Base-by-base conservation (phyloP, 768 basidiomycete genomes). In the Suillus bovinus region DNA sequence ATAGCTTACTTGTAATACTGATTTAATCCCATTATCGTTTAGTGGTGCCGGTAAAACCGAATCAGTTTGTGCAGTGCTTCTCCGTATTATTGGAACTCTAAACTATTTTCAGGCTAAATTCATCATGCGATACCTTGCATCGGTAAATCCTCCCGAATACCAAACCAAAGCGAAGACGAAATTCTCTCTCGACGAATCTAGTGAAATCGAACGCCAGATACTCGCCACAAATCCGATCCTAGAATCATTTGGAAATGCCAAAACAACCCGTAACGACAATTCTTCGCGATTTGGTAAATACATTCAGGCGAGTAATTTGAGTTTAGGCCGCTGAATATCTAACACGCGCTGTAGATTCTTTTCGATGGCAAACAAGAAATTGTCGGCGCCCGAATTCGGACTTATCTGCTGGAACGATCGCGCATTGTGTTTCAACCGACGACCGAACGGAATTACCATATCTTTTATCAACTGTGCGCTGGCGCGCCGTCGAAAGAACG, bases 11-110 rank as follows among this genome's bases (percentile, higher is more conserved):
- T 44, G 22, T 33, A 59, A 58, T 44, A 36, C 22, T 59, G 59
- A 49, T 31, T 60, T 53, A 47, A 70, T 67, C 63, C 62, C 24
- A 39, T 53, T 50, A 65, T 20, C 46, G 17, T 69, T n/a, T 60
- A 97, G 95, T 84, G 97, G 97, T 78, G 97, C 97, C 59, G 97
- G 97, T 61, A 99, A 99, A 82, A 99, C 97, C 0, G 97, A 99
- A 78, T 96, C 94, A 58, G 96, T 93, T 68, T 75, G 87, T 67
- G 47, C 34, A 38, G 33, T 41, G 27, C 54, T 62, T 56, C 20
- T 4, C 52, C 16, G 55, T 47, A 8, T 61, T 59, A 33, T 20
- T 20, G 9, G 52, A 34, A 16, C 17, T 60, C 14, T 52, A 56
- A 61, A 67, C 29, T 52, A 36, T 60, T 56, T 65, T 53, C 69